A percentile compares a stretch with the other conserved stretches of the same genome.
Conservation (phyloP, 768 basidiomycete species). For the Mycena venus region DNA sequence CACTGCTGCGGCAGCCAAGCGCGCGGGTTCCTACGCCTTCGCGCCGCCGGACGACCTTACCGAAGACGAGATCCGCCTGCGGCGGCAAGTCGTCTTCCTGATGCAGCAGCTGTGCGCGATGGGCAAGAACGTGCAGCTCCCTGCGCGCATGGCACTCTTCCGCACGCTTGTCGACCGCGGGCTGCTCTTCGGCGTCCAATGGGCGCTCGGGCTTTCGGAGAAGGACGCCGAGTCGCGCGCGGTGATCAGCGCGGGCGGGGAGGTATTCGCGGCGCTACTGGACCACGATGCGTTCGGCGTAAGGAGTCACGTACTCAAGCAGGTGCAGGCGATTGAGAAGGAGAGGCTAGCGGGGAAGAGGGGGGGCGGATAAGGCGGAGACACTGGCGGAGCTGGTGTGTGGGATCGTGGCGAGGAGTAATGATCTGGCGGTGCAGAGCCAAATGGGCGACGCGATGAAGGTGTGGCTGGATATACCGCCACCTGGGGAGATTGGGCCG, state of each 20-base stretch:
- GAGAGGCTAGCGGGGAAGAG: conserved; percentile 70
- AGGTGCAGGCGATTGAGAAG: conserved; percentile 78
- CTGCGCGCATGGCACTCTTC: conserved; percentile 87
- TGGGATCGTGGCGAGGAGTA: conserved; percentile 81
- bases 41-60: conserved; percentile 68
- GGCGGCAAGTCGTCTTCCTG: conserved; percentile 86
- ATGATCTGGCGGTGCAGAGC: conserved; percentile 89
- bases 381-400: conserved; percentile 85
- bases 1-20: conserved; percentile 33
- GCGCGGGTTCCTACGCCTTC: conserved; percentile 60
- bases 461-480: conserved; percentile 84
- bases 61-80: conserved; percentile 67
- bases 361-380: conserved; percentile 73
- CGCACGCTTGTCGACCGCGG: conserved; percentile 90
- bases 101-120: conserved; percentile 94
- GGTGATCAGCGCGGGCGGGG: conserved; percentile 87
- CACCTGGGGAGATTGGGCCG: conserved; percentile 45
- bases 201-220: conserved; percentile 85
- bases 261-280: conserved; percentile 85
- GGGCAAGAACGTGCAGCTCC: conserved; percentile 97
- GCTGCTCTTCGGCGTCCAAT: conserved; percentile 91
- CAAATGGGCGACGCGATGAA: conserved; percentile 91
- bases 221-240: conserved; percentile 59
- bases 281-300: conserved; percentile 95
- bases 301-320: conserved; percentile 86